phyloP scores from a whole-genome alignment of 495 filamentous ascomycete species.

The Trichocladium uniseriatum region DNA sequence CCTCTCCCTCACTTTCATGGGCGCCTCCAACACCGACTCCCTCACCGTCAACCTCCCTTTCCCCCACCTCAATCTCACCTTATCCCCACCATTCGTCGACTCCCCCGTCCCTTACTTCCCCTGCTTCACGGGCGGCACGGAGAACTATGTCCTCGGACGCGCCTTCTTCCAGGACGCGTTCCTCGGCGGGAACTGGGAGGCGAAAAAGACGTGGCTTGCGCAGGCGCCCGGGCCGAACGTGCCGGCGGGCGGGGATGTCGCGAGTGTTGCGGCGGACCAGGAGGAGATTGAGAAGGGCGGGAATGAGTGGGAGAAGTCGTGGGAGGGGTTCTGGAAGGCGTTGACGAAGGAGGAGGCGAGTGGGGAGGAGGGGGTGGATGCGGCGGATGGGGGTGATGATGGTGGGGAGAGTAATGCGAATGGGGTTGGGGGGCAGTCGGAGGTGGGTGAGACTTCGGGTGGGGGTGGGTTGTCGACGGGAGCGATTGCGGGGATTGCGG shows the following conservation, averaged over 20 bases:
- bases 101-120: not conserved
- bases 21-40: not conserved
- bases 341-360: not conserved
- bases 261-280: no score
- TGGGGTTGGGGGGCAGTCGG: no score
- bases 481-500: no score
- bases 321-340: not conserved
- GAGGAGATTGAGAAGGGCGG: not conserved
- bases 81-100: not conserved
- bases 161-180: slow-evolving; percentile 7
- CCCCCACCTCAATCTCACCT: slow-evolving; percentile 5
- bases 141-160: not conserved
- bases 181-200: slow-evolving; percentile 3
- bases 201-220: not conserved
- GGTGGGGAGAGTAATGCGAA: no score
- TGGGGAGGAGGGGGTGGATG: not conserved
- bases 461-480: no score
- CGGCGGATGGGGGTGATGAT: no score
- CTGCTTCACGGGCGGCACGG: not conserved
- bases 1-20: slow-evolving; percentile 3
- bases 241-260: not conserved
- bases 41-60: slow-evolving; percentile 4
- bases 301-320: slow-evolving; percentile 3
- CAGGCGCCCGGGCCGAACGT: slow-evolving; percentile 2
- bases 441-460: no score